Conservation (phyloP, 2,329 filamentous ascomycete genomes). For the Monosporascus sp. region DNA sequence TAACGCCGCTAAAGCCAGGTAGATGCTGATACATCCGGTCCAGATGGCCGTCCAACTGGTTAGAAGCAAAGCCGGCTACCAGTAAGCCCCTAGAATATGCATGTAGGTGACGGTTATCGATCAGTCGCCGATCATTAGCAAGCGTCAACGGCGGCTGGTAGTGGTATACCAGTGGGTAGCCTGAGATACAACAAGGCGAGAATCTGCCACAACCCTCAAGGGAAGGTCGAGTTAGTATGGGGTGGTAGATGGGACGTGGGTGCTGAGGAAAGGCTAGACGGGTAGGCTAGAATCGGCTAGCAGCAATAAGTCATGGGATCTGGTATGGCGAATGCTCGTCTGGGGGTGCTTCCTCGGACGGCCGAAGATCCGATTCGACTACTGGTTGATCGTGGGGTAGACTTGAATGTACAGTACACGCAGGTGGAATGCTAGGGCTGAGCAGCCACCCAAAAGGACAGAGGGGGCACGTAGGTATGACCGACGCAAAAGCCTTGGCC, state of each 20-base stretch:
- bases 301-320: neutral
- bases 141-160: neutral
- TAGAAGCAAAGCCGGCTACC: neutral
- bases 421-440: neutral
- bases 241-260: neutral
- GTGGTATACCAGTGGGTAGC: neutral
- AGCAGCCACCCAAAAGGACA: neutral
- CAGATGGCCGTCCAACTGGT: neutral
- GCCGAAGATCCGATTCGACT: neutral
- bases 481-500: neutral
- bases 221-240: neutral
- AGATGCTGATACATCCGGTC: neutral
- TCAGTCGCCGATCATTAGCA: neutral
- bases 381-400: neutral
- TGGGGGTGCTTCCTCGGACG: neutral
- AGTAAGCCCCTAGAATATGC: neutral
- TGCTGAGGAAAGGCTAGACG: neutral
- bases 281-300: neutral
- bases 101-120: neutral
- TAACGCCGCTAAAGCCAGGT: neutral
- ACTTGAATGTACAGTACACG: neutral
- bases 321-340: neutral
- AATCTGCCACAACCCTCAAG: neutral
- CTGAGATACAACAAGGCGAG: neutral
- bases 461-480: neutral